phyloP scores from a whole-genome alignment of 192 early-diverging fungal genomes.

The Coemansia sp. region DNA sequence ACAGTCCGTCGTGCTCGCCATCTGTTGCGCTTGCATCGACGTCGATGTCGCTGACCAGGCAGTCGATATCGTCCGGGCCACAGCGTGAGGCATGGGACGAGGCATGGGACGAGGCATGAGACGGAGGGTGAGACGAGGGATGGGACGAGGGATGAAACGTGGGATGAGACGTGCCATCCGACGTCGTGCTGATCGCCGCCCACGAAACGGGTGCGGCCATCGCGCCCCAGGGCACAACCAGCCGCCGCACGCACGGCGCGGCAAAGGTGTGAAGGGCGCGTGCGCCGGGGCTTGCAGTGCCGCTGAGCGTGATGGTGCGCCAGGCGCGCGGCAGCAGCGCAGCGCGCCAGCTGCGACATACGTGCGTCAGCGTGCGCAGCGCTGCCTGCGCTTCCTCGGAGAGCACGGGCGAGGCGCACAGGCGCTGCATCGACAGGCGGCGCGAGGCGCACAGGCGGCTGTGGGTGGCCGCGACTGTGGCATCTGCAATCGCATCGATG shows the following conservation, averaged over 20 bases:
- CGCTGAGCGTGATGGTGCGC: slow-evolving; percentile 18
- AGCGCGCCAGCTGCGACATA: slow-evolving; percentile 19
- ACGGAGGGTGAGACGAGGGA: too few relatives aligned
- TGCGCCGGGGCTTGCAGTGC: slow-evolving; percentile 1
- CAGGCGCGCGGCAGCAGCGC: slow-evolving; percentile 19
- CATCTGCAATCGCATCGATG: slow-evolving; percentile 24
- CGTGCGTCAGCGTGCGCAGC: slow-evolving; percentile 19
- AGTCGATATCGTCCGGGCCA: background rate
- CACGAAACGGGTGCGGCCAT: slow-evolving; percentile 30
- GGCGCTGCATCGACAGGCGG: slow-evolving; percentile 9
- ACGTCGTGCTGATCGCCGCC: too few relatives aligned
- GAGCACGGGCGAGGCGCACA: slow-evolving; percentile 10
- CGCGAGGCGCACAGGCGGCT: background rate
- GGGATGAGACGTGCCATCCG: too few relatives aligned
- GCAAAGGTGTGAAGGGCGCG: slow-evolving; percentile 19
- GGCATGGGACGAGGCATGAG: too few relatives aligned
- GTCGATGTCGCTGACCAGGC: background rate
- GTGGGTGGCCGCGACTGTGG: background rate
- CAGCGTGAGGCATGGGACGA: too few relatives aligned
- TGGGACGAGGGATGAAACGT: too few relatives aligned
- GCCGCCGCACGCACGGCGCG: slow-evolving; percentile 4
- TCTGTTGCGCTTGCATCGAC: background rate
- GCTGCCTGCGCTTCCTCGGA: slow-evolving; percentile 7
- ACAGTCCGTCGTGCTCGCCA: background rate
- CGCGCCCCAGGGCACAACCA: slow-evolving; percentile 34